Base-by-base conservation (phyloP, 2,329 filamentous ascomycete species). In the Aspergillus cejpii region DNA sequence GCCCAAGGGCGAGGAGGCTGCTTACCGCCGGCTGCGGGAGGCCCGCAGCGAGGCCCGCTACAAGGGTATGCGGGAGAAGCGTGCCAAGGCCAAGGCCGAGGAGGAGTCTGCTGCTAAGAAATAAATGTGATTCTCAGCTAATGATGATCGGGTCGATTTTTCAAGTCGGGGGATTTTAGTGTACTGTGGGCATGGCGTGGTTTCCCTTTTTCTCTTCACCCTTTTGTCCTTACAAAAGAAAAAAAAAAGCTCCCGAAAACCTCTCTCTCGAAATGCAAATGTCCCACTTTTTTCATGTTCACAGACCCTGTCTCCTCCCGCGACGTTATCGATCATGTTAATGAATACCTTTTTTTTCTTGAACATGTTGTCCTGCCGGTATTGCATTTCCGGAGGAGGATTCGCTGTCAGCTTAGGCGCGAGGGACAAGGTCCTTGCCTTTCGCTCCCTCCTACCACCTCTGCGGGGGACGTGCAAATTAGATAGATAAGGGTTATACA, bases 11-110 rank as follows among this genome's bases (percentile, higher is more conserved):
- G 85, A 90, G 76, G 85, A 89, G 74, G 85, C 83, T 72, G 92
- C 90, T 56, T 97, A 86, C 83, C 78, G 78, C 69, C 84, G 81
- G 67, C 83, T 98, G 70, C 87, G 92, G 72, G 77, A 85, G 61
- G 83, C 86, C 60, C 84, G 92, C 74, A 83, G 81, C 71, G 86
- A 94, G 68, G 83, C 85, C 65, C 85, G 90, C 72, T 77, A 85
- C 66, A 73, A 79, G 56, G 92, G 92, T 74, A 79, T 79, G 67
- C 83, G 89, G 71, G 90, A 94, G 80, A 97, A 97, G 89, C 84
- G 92, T 68, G 83, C 79, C 63, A 86, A 84, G 80, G 87, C 87
- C 65, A 91, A 84, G 68, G 83, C 82, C 27, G 80, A 84, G 27
- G 80, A 83, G 61, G 79, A 79, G 48, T 76, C 78, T 54, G 70